phyloP scores from a whole-genome alignment of 2,329 filamentous ascomycete genomes.

The Neophaeococcomyces aloes region DNA sequence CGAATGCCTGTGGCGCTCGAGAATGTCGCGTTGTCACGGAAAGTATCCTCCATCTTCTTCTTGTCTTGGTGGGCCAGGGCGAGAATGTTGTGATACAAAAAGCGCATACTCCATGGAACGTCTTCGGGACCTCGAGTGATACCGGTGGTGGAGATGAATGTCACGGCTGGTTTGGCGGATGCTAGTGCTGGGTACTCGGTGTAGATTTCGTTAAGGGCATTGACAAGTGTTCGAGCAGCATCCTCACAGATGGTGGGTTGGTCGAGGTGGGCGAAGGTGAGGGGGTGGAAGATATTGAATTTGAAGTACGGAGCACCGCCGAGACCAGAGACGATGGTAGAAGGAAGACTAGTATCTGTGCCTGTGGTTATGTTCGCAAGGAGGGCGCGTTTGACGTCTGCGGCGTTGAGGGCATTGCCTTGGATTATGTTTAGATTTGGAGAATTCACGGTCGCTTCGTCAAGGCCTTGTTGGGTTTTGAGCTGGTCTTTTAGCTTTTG shows the following conservation, averaged over 20 bases:
- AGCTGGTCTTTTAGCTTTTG: constrained; percentile 39
- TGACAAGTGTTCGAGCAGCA: constrained; percentile 23
- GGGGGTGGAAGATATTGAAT: constrained; percentile 19
- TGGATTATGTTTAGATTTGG: constrained; percentile 40
- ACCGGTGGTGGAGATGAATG: constrained; percentile 28
- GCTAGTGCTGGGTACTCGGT: constrained; percentile 7
- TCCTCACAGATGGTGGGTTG: constrained; percentile 28
- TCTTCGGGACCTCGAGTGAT: constrained; percentile 21
- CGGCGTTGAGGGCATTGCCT: constrained; percentile 37
- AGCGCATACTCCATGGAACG: constrained; percentile 25
- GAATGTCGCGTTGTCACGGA: constrained; percentile 20
- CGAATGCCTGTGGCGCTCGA: constrained; percentile 25
- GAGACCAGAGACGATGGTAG: constrained; percentile 39
- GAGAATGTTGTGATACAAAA: constrained; percentile 26
- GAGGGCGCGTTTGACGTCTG: constrained; percentile 32
- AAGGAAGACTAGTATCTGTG: constrained; percentile 20
- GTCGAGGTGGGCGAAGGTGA: constrained; percentile 25
- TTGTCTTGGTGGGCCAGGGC: constrained; percentile 29
- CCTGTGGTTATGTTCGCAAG: constrained; percentile 20
- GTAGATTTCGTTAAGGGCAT: constrained; percentile 20
- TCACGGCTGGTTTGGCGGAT: constrained; percentile 20
- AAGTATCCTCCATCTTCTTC: constrained; percentile 28
- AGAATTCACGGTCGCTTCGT: constrained; percentile 25
- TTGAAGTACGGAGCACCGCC: constrained; percentile 26
- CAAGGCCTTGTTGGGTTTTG: constrained; percentile 28